phyloP scores from a whole-genome alignment of 768 basidiomycete species.

The Trametes gibbosa region DNA sequence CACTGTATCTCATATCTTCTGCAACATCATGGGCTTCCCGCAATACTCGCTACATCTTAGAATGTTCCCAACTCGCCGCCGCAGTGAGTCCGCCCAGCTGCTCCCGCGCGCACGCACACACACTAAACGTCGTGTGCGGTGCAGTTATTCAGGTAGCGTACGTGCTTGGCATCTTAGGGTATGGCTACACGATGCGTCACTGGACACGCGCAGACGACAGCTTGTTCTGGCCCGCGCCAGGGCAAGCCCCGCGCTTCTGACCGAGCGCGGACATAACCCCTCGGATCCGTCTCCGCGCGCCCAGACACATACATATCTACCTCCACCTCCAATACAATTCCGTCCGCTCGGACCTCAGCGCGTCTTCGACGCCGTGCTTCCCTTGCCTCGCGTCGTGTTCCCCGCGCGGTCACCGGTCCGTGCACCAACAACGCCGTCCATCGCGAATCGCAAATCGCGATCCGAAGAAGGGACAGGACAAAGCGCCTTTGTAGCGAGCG shows the following conservation, averaged over 20 bases:
- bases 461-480: neutral
- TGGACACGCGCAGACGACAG: slow-evolving; percentile 45
- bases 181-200: slow-evolving; percentile 47
- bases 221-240: slow-evolving; percentile 41
- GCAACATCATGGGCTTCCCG: slow-evolving; percentile 94
- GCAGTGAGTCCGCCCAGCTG: slow-evolving; percentile 39
- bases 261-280: neutral
- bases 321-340: neutral
- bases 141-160: slow-evolving; percentile 58
- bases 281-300: neutral
- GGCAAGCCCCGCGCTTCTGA: slow-evolving; percentile 10
- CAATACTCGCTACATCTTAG: slow-evolving; percentile 55
- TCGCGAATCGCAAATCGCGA: neutral
- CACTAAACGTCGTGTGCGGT: slow-evolving; percentile 4
- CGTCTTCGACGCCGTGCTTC: neutral
- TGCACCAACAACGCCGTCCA: neutral
- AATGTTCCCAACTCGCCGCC: slow-evolving; percentile 49
- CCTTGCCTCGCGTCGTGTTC: neutral
- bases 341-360: neutral
- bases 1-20: slow-evolving; percentile 81
- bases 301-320: neutral
- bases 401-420: neutral
- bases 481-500: slow-evolving; percentile 10
- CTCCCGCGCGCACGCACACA: neutral
- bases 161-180: slow-evolving; percentile 55